Base-by-base conservation (phyloP, 2,329 filamentous ascomycete genomes). In the Cytospora paraplurivora region DNA sequence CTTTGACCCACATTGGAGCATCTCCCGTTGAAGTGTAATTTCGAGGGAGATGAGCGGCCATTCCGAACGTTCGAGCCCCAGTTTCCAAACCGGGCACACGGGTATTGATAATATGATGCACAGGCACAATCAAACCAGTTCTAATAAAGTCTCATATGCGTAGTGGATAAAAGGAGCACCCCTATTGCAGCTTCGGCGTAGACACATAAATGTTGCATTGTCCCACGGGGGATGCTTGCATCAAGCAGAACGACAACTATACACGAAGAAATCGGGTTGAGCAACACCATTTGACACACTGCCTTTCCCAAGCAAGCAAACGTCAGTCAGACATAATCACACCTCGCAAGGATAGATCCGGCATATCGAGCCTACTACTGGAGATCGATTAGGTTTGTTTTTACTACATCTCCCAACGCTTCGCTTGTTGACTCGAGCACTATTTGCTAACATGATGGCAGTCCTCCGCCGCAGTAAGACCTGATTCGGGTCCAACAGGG, bases 1-100 rank as follows among this genome's bases (percentile, higher is more conserved):
- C 15, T 58, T 32, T 12, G 51, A 50, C 15, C 59, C 37, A 51
- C 59, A 61, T 33, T 33, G 59, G 51, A 34, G 59, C 27, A 61
- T 52, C 59, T 61, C 38, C 38, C 59, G 50, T 15, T 6, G 8
- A 21, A 34, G 38, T 44, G 51, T 51, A 61, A 61, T 61, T 55
- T 61, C 59, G 54, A 61, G 53, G 47, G 37, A 50, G 59, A 61
- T 55, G 51, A 49, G 33, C 58, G 52, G 37, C 19, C 58, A 49
- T 51, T 17, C 59, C 59, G 59, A 61, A 41, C 59, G 59, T 61
- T 52, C 49, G 51, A 52, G 59, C 33, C 59, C 59, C 59, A 55
- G 37, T 55, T 61, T 61, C 59, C 59, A 55, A 55, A 35, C 55
- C 59, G 51, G 51, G 50, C 59, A n/a, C 12, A 61, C 58, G 44